Evolutionary conservation across 1,284 basidiomycete species (phyloP), one percentile per base, ranked within the genome.

Genomic region (Agroathelia rolfsii): DNA sequence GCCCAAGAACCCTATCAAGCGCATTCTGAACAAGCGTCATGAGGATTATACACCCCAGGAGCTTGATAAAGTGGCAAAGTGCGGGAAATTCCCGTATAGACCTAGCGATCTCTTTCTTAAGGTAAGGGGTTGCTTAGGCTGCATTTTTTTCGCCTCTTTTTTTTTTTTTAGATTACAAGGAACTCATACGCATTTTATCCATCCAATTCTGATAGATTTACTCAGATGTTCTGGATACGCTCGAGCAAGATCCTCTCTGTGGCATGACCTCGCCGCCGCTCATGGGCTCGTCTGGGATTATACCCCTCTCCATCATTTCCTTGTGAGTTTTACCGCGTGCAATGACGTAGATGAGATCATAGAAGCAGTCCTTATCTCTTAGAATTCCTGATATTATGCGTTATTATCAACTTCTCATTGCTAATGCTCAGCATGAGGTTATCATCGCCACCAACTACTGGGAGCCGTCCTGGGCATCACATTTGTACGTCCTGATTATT

Each of bases 381-480:
- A 69, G 72, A 28, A 72, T 76, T 29, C 72, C 75, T 1, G 75
- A 77, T 42, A 76, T 76, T 41, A 74, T 76, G 61, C 61, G 63
- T 34, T 69, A 77, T 42, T 66, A 70, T 49, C 55, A 58, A 10
- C 64, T 72, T 32, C 58, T 69, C 32, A 76, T 78, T 31, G 61
- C 72, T 5, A 57, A 64, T 23, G 75, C 75, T 4, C 55, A 75
- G 42, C 59, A 66, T 23, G 75, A 78, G 52, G 61, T 77, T 6
- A 63, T 78, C 42, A 53, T 78, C 9, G 72, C 71, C 2, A 77
- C 75, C 4, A 77, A 76, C 47, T 70, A 69, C 46, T 67, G 63
- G 62, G 57, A 68, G 48, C 59, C 64, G 0, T 69, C 67, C 28
- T 62, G 69, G 41, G 66, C 65, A 5, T n/a, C n/a, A n/a, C n/a